These are phyloP conservation scores for Eimeria brunetti DNA, from an alignment of 169 alveolate species.

Conservation along the genomic window DNA sequence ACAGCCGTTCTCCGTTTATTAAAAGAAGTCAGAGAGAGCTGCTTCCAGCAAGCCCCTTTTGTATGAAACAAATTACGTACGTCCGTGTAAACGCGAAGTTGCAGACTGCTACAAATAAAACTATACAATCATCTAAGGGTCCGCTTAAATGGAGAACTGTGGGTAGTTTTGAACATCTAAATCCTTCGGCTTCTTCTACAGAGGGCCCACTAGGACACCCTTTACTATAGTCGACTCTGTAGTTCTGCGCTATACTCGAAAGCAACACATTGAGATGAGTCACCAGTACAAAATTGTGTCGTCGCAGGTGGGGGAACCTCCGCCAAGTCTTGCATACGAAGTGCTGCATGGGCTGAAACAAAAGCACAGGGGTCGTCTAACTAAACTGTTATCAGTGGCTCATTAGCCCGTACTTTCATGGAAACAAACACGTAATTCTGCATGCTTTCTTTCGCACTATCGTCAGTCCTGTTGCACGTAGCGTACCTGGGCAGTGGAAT, in stretches of 20 bases:
- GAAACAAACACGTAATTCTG: background rate
- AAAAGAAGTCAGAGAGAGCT: background rate
- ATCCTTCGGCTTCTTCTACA: background rate
- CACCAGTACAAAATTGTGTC: constrained; percentile 33
- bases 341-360: constrained; percentile 43
- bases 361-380: background rate
- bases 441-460: background rate
- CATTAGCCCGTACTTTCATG: background rate
- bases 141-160: background rate
- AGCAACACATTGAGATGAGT: constrained; percentile 40
- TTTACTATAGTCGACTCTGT: background rate
- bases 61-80: background rate
- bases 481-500: constrained; percentile 55
- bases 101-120: background rate
- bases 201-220: background rate
- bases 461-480: background rate
- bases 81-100: background rate
- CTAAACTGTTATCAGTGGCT: background rate
- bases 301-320: background rate
- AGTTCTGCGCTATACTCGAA: constrained; percentile 22
- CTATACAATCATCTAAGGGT: background rate
- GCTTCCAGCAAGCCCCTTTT: background rate
- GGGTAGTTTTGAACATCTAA: background rate
- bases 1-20: background rate
- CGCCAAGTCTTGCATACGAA: constrained; percentile 37